Percentiles rank a stretch among this genome's conserved stretches.
Evolutionary conservation across 257 asterid genomes (phyloP).

Genomic region (Nicotiana obtusifolia): DNA sequence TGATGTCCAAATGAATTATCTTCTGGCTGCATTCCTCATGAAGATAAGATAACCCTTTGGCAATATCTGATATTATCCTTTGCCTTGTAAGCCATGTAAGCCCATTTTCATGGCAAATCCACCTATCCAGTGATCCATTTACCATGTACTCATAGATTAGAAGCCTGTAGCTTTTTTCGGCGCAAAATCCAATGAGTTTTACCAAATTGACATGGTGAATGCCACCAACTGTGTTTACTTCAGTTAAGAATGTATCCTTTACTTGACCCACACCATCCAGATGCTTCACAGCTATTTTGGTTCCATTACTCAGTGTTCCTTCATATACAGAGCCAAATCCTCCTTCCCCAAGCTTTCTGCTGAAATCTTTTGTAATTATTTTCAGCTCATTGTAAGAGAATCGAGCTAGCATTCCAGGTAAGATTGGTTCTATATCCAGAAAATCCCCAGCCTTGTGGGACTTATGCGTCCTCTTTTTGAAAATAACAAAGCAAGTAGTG

Average conservation of each 20-base stretch:
- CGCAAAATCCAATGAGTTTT: constrained; percentile 18
- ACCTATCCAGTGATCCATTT: constrained; percentile 24
- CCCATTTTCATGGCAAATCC: constrained; percentile 9
- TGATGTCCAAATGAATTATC: constrained; percentile 28
- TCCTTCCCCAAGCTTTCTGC: constrained; percentile 21
- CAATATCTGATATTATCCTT: constrained; percentile 15
- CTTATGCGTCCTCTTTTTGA: background rate
- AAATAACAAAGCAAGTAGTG: background rate
- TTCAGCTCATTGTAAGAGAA: constrained; percentile 13
- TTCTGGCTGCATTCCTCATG: constrained; percentile 26
- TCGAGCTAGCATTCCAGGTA: background rate
- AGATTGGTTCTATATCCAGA: background rate
- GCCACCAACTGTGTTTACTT: constrained; percentile 19
- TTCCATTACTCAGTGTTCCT: constrained; percentile 6
- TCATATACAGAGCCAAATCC: constrained; percentile 24
- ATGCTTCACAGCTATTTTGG: constrained; percentile 17
- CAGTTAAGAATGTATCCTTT: constrained; percentile 14
- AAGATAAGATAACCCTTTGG: constrained; percentile 20
- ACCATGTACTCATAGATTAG: constrained; percentile 21
- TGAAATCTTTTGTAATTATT: constrained; percentile 11
- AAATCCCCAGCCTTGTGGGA: background rate
- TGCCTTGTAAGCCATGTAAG: constrained; percentile 14
- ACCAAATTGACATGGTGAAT: constrained; percentile 25
- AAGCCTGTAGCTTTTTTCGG: constrained; percentile 19
- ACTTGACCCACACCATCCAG: constrained; percentile 5